Evolutionary conservation across 2,329 filamentous ascomycete genomes (phyloP).

Genomic region (Fonsecaea monophora): DNA sequence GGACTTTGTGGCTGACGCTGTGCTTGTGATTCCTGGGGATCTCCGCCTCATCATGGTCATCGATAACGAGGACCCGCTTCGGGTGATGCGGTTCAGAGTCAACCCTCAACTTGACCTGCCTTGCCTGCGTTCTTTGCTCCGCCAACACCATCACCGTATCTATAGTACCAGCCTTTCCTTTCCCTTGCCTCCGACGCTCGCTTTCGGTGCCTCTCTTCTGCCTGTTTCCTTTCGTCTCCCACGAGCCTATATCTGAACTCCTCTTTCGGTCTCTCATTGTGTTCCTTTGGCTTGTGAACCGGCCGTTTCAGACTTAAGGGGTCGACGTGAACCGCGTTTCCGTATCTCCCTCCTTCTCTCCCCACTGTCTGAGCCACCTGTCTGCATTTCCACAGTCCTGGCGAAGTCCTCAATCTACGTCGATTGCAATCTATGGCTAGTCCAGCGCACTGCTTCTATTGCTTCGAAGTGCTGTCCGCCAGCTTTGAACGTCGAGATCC

Average conservation of each 20-base stretch:
- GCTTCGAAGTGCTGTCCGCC: conserved; percentile 85
- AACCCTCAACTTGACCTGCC: conserved; percentile 7
- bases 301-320: not conserved
- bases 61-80: conserved; percentile 14
- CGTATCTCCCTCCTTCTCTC: not conserved
- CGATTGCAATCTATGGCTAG: conserved; percentile 72
- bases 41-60: conserved; percentile 13
- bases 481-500: conserved; percentile 73
- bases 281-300: not conserved
- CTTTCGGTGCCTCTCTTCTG: conserved; percentile 20
- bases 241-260: conserved; percentile 7
- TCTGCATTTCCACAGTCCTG: not conserved
- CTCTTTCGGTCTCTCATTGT: not conserved
- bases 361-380: not conserved
- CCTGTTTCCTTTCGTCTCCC: conserved; percentile 15
- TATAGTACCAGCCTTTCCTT: conserved; percentile 9
- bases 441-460: conserved; percentile 84
- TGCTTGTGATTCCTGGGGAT: conserved; percentile 16
- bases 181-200: conserved; percentile 16
- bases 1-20: conserved; percentile 1
- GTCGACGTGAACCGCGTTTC: not conserved
- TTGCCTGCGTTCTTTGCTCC: not conserved
- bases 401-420: not conserved
- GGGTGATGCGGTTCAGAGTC: conserved; percentile 8
- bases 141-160: not conserved